Evolutionary conservation across 768 basidiomycete species (phyloP).

Genomic region (Chlorophyllum brunneum): DNA sequence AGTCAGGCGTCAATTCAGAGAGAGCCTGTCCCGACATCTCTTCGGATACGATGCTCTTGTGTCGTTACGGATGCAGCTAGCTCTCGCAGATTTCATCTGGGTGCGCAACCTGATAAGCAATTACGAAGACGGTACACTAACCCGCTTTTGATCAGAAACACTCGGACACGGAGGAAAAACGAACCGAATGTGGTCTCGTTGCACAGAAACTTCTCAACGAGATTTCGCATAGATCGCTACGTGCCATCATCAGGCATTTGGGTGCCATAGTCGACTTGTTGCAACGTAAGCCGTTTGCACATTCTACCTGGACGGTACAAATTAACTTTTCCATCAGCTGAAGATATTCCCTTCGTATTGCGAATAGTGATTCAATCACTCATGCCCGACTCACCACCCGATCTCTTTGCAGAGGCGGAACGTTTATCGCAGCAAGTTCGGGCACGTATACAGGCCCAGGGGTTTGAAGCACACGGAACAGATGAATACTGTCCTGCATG

Average conservation of each 20-base stretch:
- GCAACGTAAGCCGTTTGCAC: constrained; percentile 34
- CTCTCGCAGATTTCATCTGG: constrained; percentile 48
- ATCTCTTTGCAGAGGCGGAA: constrained; percentile 34
- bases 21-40: constrained; percentile 50
- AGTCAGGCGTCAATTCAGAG: constrained; percentile 41
- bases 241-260: constrained; percentile 56
- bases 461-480: constrained; percentile 29
- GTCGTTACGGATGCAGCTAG: constrained; percentile 52
- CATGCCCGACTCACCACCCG: constrained; percentile 43
- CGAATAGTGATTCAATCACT: constrained; percentile 58
- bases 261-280: constrained; percentile 40
- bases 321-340: constrained; percentile 31
- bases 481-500: constrained; percentile 78
- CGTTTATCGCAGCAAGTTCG: constrained; percentile 26
- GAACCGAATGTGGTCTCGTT: constrained; percentile 44
- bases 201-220: constrained; percentile 46
- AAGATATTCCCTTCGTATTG: constrained; percentile 62
- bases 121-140: background rate
- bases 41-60: constrained; percentile 59
- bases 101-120: constrained; percentile 20
- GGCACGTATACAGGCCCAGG: constrained; percentile 16
- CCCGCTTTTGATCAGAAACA: constrained; percentile 38
- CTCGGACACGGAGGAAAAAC: constrained; percentile 36
- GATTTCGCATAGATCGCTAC: constrained; percentile 52
- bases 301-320: background rate